A percentile compares a stretch with the other conserved stretches of the same genome.
Evolutionary conservation across 345 rosid species (phyloP).

Genomic region (Cardamine chenopodiifolia): DNA sequence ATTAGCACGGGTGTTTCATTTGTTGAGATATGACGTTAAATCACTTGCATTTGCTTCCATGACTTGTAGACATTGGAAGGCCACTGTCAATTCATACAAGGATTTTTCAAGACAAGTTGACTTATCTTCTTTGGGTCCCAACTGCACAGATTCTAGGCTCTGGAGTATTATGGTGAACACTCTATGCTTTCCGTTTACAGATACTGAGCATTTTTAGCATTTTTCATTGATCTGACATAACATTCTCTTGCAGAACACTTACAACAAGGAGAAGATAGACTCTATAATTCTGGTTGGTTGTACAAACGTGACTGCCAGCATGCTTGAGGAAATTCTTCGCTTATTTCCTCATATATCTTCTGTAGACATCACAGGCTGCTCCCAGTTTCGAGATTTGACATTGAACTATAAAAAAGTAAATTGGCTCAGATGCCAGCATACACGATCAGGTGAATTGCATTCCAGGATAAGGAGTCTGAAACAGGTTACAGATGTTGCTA

Average conservation of each 20-base stretch:
- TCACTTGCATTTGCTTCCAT: slow-evolving; percentile 79
- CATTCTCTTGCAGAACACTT: slow-evolving; percentile 71
- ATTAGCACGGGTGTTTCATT: slow-evolving; percentile 84
- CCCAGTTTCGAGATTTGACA: slow-evolving; percentile 71
- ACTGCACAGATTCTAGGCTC: slow-evolving; percentile 67
- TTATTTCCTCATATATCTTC: slow-evolving; percentile 65
- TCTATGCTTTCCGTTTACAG: slow-evolving; percentile 24
- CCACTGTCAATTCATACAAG: slow-evolving; percentile 75
- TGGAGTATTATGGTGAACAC: slow-evolving; percentile 70
- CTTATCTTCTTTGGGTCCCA: slow-evolving; percentile 72
- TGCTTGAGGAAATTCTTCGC: slow-evolving; percentile 69
- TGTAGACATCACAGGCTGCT: slow-evolving; percentile 86
- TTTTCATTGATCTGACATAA: slow-evolving; percentile 39
- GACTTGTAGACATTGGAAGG: slow-evolving; percentile 93
- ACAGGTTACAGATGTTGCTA: slow-evolving; percentile 58
- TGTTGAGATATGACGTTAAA: slow-evolving; percentile 73
- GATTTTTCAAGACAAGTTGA: slow-evolving; percentile 74
- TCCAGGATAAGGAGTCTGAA: slow-evolving; percentile 69
- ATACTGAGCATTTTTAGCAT: slow-evolving; percentile 4
- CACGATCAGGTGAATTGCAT: slow-evolving; percentile 52
- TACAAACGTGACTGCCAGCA: slow-evolving; percentile 61
- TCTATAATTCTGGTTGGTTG: slow-evolving; percentile 82
- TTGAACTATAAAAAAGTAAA: slow-evolving; percentile 56
- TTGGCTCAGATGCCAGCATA: slow-evolving; percentile 63
- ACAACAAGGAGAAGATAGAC: slow-evolving; percentile 68